Percentiles rank a stretch among this genome's conserved stretches.
These are phyloP conservation scores for Rhynchosporium agropyri DNA, from an alignment of 2,329 filamentous ascomycete genomes.

Conservation along the genomic window DNA sequence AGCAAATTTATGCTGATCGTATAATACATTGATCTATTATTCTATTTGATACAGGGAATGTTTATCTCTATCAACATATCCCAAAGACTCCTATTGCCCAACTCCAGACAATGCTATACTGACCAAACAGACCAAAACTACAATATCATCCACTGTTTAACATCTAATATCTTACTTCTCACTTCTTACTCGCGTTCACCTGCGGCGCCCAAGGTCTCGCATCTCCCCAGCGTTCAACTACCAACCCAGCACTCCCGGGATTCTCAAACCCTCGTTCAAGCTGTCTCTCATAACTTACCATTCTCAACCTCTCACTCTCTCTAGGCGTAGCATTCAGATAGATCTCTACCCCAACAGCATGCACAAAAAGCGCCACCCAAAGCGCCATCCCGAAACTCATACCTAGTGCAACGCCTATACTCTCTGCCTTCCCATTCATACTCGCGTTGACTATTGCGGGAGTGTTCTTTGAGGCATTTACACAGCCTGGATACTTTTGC, in stretches of 20 bases:
- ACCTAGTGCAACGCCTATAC: constrained; percentile 49
- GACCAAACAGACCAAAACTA: background rate
- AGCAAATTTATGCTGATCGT: no score
- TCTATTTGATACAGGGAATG: no score
- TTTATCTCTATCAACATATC: no score
- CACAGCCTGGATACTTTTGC: constrained; percentile 50
- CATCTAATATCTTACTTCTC: no score
- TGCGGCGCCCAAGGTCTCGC: constrained; percentile 17
- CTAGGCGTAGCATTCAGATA: constrained; percentile 56
- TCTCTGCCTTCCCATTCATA: constrained; percentile 31
- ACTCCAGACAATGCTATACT: background rate
- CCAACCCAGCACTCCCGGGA: constrained; percentile 53
- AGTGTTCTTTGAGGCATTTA: constrained; percentile 40
- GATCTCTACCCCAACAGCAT: constrained; percentile 52
- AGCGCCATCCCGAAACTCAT: constrained; percentile 54
- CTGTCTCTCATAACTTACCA: constrained; percentile 59
- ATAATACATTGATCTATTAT: no score
- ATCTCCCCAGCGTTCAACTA: constrained; percentile 48
- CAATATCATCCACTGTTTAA: no score
- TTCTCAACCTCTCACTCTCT: constrained; percentile 56
- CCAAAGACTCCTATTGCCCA: no score
- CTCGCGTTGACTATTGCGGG: constrained; percentile 41
- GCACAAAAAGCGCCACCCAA: constrained; percentile 56
- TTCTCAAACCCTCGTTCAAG: constrained; percentile 54
- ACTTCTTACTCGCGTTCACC: background rate